A percentile compares a stretch with the other conserved stretches of the same genome.
Evolutionary conservation across 495 filamentous ascomycete species (phyloP).

Genomic region (Neurospora sp.): DNA sequence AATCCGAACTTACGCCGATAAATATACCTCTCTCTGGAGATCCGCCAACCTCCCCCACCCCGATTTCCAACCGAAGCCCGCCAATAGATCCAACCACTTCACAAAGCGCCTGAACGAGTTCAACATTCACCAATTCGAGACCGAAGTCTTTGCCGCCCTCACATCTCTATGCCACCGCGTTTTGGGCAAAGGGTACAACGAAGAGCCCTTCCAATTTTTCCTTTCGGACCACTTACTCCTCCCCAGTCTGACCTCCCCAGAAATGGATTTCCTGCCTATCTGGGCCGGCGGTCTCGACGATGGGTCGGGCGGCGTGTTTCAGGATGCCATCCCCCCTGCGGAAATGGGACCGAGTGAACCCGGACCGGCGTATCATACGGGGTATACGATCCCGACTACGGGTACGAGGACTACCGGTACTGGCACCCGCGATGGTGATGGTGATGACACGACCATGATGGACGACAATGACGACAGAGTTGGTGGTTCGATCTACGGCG

Average conservation of each 20-base stretch:
- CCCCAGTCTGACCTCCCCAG: slow-evolving; percentile 23
- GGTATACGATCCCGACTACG: slow-evolving; percentile 19
- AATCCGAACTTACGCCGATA: not conserved
- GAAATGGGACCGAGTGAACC: slow-evolving; percentile 33
- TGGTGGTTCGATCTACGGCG: slow-evolving; percentile 4
- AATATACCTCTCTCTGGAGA: not conserved
- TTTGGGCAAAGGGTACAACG: not conserved
- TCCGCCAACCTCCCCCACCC: not conserved
- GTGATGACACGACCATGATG: not conserved
- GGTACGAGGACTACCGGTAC: not conserved
- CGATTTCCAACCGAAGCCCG: not conserved
- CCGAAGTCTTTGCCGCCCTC: not conserved
- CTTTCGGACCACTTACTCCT: slow-evolving; percentile 22
- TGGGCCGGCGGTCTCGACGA: slow-evolving; percentile 40
- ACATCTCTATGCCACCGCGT: not conserved
- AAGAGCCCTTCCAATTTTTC: slow-evolving; percentile 11
- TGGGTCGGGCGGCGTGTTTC: slow-evolving; percentile 35
- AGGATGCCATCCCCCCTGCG: slow-evolving; percentile 25
- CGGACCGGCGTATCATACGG: slow-evolving; percentile 35
- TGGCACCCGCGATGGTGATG: not conserved
- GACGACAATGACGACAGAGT: not conserved
- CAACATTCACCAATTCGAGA: not conserved
- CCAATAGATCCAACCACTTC: not conserved
- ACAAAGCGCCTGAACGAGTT: not conserved
- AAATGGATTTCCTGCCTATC: slow-evolving; percentile 34